These are phyloP conservation scores for Funneliformis mosseae DNA, from an alignment of 192 early-diverging fungal species.

Conservation along the genomic window DNA sequence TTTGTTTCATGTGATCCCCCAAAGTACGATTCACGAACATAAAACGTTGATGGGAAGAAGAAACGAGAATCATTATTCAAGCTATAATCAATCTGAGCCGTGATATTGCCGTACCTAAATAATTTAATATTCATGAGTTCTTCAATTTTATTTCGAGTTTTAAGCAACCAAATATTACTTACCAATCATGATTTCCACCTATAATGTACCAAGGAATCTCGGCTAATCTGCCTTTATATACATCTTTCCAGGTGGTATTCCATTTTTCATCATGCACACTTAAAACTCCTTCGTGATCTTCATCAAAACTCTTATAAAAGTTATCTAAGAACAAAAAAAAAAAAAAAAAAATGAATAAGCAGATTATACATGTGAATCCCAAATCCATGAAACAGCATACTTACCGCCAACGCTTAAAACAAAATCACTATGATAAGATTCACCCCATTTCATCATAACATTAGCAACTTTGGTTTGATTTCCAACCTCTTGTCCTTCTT, in stretches of 20 bases:
- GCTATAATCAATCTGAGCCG: slow-evolving; percentile 19
- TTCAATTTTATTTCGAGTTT: background rate
- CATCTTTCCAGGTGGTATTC: slow-evolving; percentile 15
- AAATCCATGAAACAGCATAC: too few species aligned
- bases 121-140: background rate
- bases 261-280: slow-evolving; percentile 24
- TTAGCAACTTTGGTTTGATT: background rate
- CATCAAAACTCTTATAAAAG: background rate
- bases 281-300: slow-evolving; percentile 10
- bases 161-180: background rate
- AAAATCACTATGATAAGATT: too few species aligned
- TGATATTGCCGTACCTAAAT: slow-evolving; percentile 17
- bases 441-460: too few species aligned
- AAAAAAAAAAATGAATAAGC: too few species aligned
- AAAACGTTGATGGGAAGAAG: slow-evolving; percentile 10
- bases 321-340: background rate
- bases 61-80: background rate
- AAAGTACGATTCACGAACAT: background rate
- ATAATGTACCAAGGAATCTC: slow-evolving; percentile 15
- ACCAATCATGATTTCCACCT: slow-evolving; percentile 33
- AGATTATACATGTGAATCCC: too few species aligned
- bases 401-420: too few species aligned
- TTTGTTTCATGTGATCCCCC: background rate
- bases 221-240: background rate
- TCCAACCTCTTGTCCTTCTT: background rate